Evolutionary conservation across 1,284 basidiomycete species (phyloP).

Genomic region (Naganishia cerealis): DNA sequence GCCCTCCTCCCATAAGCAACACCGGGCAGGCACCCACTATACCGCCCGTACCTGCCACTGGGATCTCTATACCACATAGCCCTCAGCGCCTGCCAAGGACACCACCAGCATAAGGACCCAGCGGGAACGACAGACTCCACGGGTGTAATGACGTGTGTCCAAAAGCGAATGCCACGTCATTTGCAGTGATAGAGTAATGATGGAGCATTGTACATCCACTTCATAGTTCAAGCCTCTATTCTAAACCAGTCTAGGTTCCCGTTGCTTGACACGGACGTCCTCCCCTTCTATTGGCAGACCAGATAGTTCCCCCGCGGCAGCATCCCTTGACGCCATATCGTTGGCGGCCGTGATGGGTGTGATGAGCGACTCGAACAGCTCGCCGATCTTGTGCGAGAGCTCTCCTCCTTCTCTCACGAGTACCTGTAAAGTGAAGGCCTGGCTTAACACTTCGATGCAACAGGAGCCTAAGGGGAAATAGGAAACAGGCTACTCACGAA

Average conservation of each 20-base stretch:
- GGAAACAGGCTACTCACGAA: constrained; percentile 62
- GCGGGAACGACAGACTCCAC: too few species aligned
- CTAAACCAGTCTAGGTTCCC: constrained; percentile 15
- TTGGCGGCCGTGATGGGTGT: constrained; percentile 19
- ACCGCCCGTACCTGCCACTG: too few species aligned
- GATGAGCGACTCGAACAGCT: constrained; percentile 18
- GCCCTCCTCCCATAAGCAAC: too few species aligned
- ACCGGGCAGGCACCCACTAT: too few species aligned
- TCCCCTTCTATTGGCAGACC: constrained; percentile 5
- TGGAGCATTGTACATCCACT: not conserved
- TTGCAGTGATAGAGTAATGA: too few species aligned
- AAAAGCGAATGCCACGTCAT: too few species aligned
- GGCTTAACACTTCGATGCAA: not conserved
- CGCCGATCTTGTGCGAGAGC: constrained; percentile 37
- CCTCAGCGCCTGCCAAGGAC: too few species aligned
- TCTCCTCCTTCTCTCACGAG: constrained; percentile 42
- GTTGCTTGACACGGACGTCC: not conserved
- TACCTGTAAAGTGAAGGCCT: constrained; percentile 30
- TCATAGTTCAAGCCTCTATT: not conserved
- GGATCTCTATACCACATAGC: too few species aligned
- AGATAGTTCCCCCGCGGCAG: not conserved
- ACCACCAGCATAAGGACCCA: too few species aligned
- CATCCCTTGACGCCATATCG: not conserved
- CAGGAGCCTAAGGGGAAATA: not conserved
- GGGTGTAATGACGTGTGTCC: too few species aligned